phyloP scores from a whole-genome alignment of 305 asterid species.

The Caryopteris hybrid region DNA sequence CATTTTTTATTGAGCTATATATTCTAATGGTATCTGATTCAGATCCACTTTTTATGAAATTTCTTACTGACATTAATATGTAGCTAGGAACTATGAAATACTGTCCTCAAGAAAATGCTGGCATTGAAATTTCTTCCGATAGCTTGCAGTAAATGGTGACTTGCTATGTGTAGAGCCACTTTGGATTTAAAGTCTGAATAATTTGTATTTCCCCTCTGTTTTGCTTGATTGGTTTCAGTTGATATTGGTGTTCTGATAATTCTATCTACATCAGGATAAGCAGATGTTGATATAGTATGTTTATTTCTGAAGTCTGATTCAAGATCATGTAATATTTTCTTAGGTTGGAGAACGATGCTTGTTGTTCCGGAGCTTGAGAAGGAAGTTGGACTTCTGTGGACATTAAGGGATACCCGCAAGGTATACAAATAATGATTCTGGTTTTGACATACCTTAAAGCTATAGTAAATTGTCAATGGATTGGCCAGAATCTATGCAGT shows the following conservation, averaged over 20 bases:
- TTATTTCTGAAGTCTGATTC: slow-evolving; percentile 19
- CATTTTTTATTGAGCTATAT: background rate
- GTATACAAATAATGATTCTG: slow-evolving; percentile 30
- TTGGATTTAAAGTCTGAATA: slow-evolving; percentile 1
- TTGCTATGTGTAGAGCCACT: slow-evolving; percentile 3
- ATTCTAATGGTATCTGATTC: background rate
- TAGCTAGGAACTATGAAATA: slow-evolving; percentile 11
- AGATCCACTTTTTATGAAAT: background rate
- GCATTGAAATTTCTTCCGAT: background rate
- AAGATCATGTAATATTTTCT: slow-evolving; percentile 20
- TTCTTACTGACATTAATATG: background rate
- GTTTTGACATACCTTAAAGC: background rate
- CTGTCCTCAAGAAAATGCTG: slow-evolving; percentile 11
- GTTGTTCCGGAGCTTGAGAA: slow-evolving; percentile 99
- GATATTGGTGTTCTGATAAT: slow-evolving; percentile 12
- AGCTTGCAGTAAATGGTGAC: background rate
- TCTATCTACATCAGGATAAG: background rate
- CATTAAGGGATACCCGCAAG: slow-evolving; percentile 69
- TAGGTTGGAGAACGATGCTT: slow-evolving; percentile 99
- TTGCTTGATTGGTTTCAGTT: slow-evolving; percentile 11
- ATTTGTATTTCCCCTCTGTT: background rate
- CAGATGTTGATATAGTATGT: slow-evolving; percentile 14
- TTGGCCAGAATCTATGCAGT: background rate
- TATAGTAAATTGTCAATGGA: background rate
- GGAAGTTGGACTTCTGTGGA: slow-evolving; percentile 84